Evolutionary conservation across 1,284 basidiomycete genomes (phyloP).

Genomic region (Rhizoctonia solani): DNA sequence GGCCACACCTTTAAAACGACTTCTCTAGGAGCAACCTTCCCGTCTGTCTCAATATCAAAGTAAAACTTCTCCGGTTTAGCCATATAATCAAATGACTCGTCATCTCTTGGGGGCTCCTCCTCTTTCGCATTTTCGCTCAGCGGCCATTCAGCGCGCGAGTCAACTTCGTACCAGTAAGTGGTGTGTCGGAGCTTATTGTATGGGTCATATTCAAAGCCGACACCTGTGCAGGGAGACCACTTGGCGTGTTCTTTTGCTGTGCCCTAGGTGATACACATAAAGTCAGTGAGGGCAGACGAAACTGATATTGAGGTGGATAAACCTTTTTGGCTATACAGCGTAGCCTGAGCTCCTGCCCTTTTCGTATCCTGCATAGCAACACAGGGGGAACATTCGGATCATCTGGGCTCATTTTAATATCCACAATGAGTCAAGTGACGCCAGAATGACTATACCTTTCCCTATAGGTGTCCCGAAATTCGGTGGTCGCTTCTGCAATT

Average conservation of each 20-base stretch:
- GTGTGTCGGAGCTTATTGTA: conserved; percentile 97
- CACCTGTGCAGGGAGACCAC: conserved; percentile 96
- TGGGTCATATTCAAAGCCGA: conserved; percentile 98
- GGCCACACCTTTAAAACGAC: conserved; percentile 77
- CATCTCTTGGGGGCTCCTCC: conserved; percentile 78
- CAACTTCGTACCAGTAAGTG: conserved; percentile 91
- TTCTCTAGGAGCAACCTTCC: conserved; percentile 84
- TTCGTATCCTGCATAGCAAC: conserved; percentile 88
- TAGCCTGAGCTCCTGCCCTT: conserved; percentile 89
- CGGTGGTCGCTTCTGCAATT: conserved; percentile 70
- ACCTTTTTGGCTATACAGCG: conserved; percentile 94
- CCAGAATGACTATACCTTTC: conserved; percentile 57
- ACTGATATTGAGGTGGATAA: conserved; percentile 39
- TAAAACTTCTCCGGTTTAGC: conserved; percentile 89
- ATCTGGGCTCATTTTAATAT: conserved; percentile 48
- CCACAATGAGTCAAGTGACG: background rate
- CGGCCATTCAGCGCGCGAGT: conserved; percentile 81
- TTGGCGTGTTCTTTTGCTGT: conserved; percentile 99
- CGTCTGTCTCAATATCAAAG: conserved; percentile 89
- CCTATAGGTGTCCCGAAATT: conserved; percentile 87
- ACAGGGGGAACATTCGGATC: conserved; percentile 70
- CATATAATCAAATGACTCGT: conserved; percentile 82
- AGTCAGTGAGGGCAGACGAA: background rate
- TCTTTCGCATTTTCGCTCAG: conserved; percentile 78
- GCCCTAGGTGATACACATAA: conserved; percentile 61